These are phyloP conservation scores for Cylindrotheca closterium DNA, from an alignment of 108 stramenopile genomes.

Conservation along the genomic window DNA sequence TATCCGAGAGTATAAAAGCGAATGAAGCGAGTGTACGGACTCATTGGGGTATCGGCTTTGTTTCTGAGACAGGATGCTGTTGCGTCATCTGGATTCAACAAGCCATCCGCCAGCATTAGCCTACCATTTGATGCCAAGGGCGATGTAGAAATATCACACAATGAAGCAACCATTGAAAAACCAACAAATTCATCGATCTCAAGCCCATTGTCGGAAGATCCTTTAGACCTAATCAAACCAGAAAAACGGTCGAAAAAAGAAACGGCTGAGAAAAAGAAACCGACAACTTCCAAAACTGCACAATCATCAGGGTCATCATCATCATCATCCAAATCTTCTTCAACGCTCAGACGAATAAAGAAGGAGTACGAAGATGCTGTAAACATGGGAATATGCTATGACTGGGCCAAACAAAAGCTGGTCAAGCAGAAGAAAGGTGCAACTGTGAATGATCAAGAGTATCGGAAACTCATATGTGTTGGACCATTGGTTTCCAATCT, in stretches of 20 bases:
- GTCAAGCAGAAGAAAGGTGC: constrained; percentile 14
- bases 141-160: no score
- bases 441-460: not conserved
- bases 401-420: constrained; percentile 63
- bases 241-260: not conserved
- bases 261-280: constrained; percentile 9
- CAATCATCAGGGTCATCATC: constrained; percentile 1
- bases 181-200: no score
- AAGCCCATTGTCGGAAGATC: no score
- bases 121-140: no score
- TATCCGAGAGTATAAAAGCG: no score
- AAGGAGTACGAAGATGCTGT: constrained; percentile 84
- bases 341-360: constrained; percentile 67
- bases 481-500: constrained; percentile 76
- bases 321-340: constrained; percentile 3
- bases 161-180: no score
- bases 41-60: no score
- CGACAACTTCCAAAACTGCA: constrained; percentile 7
- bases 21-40: no score
- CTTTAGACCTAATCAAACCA: no score
- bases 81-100: no score
- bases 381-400: constrained; percentile 75
- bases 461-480: constrained; percentile 37
- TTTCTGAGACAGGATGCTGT: no score
- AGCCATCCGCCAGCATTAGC: no score